A percentile compares a stretch with the other conserved stretches of the same genome.
Evolutionary conservation across 345 rosid genomes (phyloP).

Genomic region (Zanthoxylum bungeanum): DNA sequence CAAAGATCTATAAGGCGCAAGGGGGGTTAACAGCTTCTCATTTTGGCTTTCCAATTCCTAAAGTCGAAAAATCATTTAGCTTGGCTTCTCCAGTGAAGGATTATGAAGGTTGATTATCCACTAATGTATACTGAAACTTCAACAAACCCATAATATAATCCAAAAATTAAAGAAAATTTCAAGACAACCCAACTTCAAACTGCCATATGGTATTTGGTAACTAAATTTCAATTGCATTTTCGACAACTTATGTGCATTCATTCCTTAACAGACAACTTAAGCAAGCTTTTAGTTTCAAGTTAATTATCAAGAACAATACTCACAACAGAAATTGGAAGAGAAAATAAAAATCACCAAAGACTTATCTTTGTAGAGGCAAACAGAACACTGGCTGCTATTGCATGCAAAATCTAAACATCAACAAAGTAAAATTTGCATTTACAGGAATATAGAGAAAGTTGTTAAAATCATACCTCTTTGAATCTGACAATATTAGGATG

Average conservation of each 20-base stretch:
- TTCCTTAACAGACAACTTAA: background rate
- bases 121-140: background rate
- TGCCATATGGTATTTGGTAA: background rate
- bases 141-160: background rate
- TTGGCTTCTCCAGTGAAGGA: background rate
- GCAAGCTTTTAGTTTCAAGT: background rate
- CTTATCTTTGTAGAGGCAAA: background rate
- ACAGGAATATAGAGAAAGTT: background rate
- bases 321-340: background rate
- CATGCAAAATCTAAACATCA: background rate
- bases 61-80: background rate
- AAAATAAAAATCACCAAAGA: no score
- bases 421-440: background rate
- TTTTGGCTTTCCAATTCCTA: background rate
- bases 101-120: background rate
- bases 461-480: slow-evolving; percentile 45
- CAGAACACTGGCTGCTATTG: background rate
- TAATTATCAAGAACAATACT: background rate
- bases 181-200: background rate
- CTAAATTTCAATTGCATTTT: background rate
- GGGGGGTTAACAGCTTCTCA: background rate
- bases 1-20: background rate
- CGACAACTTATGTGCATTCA: background rate
- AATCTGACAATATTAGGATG: slow-evolving; percentile 72
- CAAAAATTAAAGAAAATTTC: background rate